Percentiles rank a stretch among this genome's conserved stretches.
phyloP scores from a whole-genome alignment of 2,329 filamentous ascomycete genomes.

The Parastagonospora nodorum region DNA sequence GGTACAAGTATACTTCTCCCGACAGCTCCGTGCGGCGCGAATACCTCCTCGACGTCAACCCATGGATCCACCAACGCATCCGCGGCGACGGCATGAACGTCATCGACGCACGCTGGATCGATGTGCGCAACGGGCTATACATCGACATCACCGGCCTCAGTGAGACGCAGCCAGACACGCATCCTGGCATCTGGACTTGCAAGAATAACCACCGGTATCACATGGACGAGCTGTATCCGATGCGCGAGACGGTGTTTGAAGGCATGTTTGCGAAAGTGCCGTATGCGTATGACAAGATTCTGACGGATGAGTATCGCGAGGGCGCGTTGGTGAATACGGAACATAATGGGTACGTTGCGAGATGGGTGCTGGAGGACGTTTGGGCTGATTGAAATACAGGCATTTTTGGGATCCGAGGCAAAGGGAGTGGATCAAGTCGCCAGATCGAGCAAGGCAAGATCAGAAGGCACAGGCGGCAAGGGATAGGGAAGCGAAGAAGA shows the following conservation, averaged over 20 bases:
- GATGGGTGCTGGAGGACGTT: background rate
- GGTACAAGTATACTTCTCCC: conserved; percentile 51
- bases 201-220: conserved; percentile 79
- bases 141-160: conserved; percentile 81
- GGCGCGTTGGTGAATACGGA: conserved; percentile 65
- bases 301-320: conserved; percentile 69
- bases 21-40: conserved; percentile 50
- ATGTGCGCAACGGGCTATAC: conserved; percentile 75
- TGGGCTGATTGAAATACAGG: conserved; percentile 44
- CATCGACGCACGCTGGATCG: conserved; percentile 85
- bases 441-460: conserved; percentile 18
- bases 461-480: conserved; percentile 18
- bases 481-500: conserved; percentile 13
- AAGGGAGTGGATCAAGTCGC: conserved; percentile 63
- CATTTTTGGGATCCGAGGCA: conserved; percentile 64
- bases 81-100: conserved; percentile 74
- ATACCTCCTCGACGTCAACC: conserved; percentile 80
- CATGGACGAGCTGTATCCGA: conserved; percentile 74
- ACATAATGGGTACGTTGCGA: conserved; percentile 60
- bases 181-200: conserved; percentile 74
- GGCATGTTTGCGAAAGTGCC: conserved; percentile 73
- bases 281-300: conserved; percentile 68
- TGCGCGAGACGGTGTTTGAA: conserved; percentile 76
- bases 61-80: conserved; percentile 65
- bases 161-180: conserved; percentile 64